These are phyloP conservation scores for Tolypocladium album DNA, from an alignment of 2,329 filamentous ascomycete genomes.

Conservation along the genomic window DNA sequence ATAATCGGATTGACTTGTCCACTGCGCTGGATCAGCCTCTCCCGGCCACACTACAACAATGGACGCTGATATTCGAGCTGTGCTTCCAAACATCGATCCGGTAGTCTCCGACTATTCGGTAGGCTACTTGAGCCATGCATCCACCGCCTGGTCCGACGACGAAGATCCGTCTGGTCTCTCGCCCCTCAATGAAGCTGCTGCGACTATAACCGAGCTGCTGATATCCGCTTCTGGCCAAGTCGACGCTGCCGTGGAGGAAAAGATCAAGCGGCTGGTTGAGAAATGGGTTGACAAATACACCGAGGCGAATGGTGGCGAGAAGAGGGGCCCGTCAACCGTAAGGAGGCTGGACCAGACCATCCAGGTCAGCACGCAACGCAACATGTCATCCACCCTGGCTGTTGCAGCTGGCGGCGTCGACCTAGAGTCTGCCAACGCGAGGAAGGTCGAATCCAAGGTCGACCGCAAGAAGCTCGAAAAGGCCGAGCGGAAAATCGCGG, in stretches of 20 bases:
- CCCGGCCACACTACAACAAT: slow-evolving; percentile 33
- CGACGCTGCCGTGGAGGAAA: slow-evolving; percentile 58
- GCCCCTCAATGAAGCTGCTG: slow-evolving; percentile 75
- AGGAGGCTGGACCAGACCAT: slow-evolving; percentile 87
- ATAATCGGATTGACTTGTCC: not conserved
- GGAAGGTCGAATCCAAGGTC: slow-evolving; percentile 95
- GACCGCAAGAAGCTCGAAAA: slow-evolving; percentile 99
- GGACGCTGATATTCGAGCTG: slow-evolving; percentile 78
- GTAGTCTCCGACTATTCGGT: slow-evolving; percentile 86
- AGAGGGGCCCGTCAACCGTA: slow-evolving; percentile 63
- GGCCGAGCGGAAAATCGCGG: slow-evolving; percentile 91
- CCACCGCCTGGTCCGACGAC: slow-evolving; percentile 68
- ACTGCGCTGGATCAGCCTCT: too few relatives aligned
- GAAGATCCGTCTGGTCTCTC: slow-evolving; percentile 58
- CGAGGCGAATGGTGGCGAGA: slow-evolving; percentile 60
- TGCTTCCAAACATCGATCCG: slow-evolving; percentile 79
- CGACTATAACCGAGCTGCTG: slow-evolving; percentile 76
- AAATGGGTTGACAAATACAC: slow-evolving; percentile 83
- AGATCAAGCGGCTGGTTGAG: slow-evolving; percentile 72
- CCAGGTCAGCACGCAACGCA: slow-evolving; percentile 85
- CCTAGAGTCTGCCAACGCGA: slow-evolving; percentile 80
- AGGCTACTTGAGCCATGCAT: slow-evolving; percentile 90
- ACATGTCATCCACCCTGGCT: slow-evolving; percentile 91
- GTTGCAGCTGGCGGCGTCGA: slow-evolving; percentile 78
- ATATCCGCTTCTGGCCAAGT: slow-evolving; percentile 86